Conservation (phyloP, 2,329 filamentous ascomycete genomes). For the Phaeomoniella chlamydospora region DNA sequence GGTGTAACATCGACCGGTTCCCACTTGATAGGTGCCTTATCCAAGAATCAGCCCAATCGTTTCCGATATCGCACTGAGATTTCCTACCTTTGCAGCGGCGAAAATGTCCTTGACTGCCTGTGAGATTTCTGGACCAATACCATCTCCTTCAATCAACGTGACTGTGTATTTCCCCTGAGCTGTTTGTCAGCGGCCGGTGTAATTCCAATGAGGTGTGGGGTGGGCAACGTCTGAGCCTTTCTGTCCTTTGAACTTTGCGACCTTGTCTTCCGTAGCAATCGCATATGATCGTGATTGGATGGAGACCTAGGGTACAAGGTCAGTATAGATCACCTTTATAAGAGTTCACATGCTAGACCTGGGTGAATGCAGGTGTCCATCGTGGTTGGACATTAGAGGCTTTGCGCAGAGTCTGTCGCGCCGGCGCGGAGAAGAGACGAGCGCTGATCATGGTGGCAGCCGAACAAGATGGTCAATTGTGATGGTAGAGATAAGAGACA, state of each 20-base stretch:
- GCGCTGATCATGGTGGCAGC: conserved; percentile 61
- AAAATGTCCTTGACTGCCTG: conserved; percentile 99
- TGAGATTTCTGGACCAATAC: conserved; percentile 95
- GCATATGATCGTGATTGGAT: conserved; percentile 48
- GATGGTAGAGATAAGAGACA: no score
- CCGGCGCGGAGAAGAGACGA: conserved; percentile 61
- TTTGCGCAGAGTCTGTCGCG: conserved; percentile 65
- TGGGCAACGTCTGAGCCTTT: conserved; percentile 72
- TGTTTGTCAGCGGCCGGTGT: conserved; percentile 8
- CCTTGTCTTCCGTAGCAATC: conserved; percentile 44
- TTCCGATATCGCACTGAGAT: no score
- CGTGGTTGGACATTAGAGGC: conserved; percentile 16
- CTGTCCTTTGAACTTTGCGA: conserved; percentile 85
- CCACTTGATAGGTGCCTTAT: conserved; percentile 81
- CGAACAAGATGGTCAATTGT: conserved; percentile 10
- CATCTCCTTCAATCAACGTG: conserved; percentile 95
- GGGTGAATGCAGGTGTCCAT: conserved; percentile 34
- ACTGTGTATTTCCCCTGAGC: conserved; percentile 83
- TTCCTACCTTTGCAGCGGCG: conserved; percentile 70
- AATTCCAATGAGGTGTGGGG: conserved; percentile 8
- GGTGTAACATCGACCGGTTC: conserved; percentile 95
- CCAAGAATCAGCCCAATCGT: conserved; percentile 16
- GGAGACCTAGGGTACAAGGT: conserved; percentile 11
- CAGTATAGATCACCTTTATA: no score
- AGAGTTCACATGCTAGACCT: no score